Conservation (phyloP, 1,284 basidiomycete genomes). For the Gomphus sp. region DNA sequence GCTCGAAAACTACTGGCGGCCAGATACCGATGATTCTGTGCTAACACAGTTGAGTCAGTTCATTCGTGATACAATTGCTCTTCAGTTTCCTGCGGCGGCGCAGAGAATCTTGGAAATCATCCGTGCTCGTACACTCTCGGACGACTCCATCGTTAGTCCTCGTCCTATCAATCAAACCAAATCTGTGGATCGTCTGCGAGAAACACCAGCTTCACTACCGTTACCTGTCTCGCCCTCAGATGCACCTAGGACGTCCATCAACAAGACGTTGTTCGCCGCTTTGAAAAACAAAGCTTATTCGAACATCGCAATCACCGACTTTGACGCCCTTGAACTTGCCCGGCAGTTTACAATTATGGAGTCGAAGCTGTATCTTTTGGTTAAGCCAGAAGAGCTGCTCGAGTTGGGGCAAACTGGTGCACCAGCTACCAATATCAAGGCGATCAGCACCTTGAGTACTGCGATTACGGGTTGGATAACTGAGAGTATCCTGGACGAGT, state of each 20-base stretch:
- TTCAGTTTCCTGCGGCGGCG: conserved; percentile 59
- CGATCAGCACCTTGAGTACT: conserved; percentile 84
- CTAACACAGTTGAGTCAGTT: conserved; percentile 56
- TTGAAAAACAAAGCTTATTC: conserved; percentile 51
- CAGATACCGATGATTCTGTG: conserved; percentile 52
- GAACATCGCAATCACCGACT: conserved; percentile 73
- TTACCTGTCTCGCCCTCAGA: conserved; percentile 36
- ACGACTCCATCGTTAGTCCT: conserved; percentile 6
- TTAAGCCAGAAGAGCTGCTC: conserved; percentile 83
- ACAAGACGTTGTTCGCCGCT: conserved; percentile 64
- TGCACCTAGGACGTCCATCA: conserved; percentile 76
- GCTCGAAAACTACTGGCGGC: conserved; percentile 87
- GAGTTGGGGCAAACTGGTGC: conserved; percentile 66
- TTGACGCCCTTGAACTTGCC: conserved; percentile 87
- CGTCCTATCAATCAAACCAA: not conserved
- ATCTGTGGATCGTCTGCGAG: conserved; percentile 48
- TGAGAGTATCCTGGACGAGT: conserved; percentile 85
- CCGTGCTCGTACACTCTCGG: conserved; percentile 31
- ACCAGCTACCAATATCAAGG: conserved; percentile 65
- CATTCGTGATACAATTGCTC: conserved; percentile 48
- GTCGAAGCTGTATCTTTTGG: conserved; percentile 75
- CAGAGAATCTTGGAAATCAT: conserved; percentile 71
- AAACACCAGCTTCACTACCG: conserved; percentile 39
- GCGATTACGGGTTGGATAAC: conserved; percentile 94
- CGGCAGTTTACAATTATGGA: conserved; percentile 96